These are phyloP conservation scores for Aegilops bicornis DNA, from an alignment of 176 grass and related monocot species.

Conservation along the genomic window DNA sequence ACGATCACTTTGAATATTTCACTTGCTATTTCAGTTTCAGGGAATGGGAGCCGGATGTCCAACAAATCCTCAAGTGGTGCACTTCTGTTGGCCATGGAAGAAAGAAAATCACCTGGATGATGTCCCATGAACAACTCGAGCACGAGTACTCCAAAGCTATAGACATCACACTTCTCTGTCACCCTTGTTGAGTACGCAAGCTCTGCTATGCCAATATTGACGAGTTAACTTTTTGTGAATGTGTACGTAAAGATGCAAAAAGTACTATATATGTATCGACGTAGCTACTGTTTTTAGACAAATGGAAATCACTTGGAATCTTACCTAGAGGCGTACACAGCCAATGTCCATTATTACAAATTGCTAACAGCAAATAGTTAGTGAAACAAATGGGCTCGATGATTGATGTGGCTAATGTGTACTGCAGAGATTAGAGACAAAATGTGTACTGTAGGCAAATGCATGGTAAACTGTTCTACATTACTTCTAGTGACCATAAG, in stretches of 20 bases:
- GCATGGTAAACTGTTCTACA: not conserved
- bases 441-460: not conserved
- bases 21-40: not conserved
- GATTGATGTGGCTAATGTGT: not conserved
- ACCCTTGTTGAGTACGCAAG: constrained; percentile 9
- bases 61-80: constrained; percentile 5
- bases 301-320: not conserved
- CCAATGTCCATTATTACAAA: not conserved
- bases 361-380: not conserved
- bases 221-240: not conserved
- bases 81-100: not conserved
- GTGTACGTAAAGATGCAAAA: not conserved
- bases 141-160: not conserved
- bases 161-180: constrained; percentile 7
- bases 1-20: not conserved
- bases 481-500: not conserved
- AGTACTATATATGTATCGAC: not conserved
- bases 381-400: not conserved
- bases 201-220: not conserved
- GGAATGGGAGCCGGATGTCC: constrained; percentile 20
- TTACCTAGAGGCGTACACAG: not conserved
- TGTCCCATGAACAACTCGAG: constrained; percentile 5
- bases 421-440: not conserved
- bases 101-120: not conserved
- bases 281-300: not conserved